These are phyloP conservation scores for Zasmidium cellare DNA, from an alignment of 2,329 filamentous ascomycete genomes.

Conservation along the genomic window DNA sequence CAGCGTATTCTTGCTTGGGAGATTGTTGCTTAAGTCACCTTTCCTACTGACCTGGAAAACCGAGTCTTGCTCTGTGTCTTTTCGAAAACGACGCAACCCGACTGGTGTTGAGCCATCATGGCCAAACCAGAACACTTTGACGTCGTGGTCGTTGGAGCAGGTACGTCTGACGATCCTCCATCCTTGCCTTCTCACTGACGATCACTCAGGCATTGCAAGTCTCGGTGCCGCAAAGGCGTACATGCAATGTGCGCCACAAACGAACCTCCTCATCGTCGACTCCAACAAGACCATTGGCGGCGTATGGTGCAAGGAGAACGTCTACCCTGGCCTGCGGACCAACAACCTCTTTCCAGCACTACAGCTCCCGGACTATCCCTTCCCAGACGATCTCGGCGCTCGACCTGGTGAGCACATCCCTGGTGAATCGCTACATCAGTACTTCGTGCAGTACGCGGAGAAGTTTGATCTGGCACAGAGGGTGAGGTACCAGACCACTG, in stretches of 20 bases:
- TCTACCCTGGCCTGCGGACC: conserved; percentile 10
- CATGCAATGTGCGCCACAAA: conserved; percentile 10
- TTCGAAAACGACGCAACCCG: too few relatives aligned
- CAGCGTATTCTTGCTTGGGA: too few relatives aligned
- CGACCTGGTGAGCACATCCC: conserved; percentile 2
- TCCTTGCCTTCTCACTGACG: not conserved
- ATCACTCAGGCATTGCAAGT: conserved; percentile 7
- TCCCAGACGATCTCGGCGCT: conserved; percentile 11
- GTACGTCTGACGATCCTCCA: not conserved
- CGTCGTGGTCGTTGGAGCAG: conserved; percentile 14
- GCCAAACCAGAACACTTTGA: conserved; percentile 9
- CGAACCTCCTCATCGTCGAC: conserved; percentile 12
- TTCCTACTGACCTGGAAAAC: too few relatives aligned
- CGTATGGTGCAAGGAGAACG: conserved; percentile 15
- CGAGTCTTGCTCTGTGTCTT: too few relatives aligned
- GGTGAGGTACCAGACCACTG: conserved; percentile 9
- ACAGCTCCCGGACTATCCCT: conserved; percentile 15
- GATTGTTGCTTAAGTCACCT: too few relatives aligned
- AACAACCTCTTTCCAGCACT: conserved; percentile 15
- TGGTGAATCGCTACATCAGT: conserved; percentile 14
- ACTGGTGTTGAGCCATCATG: not conserved
- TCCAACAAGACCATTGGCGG: conserved; percentile 15
- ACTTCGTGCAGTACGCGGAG: conserved; percentile 11
- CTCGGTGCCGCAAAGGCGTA: conserved; percentile 14
- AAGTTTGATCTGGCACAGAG: conserved; percentile 6